Base-by-base conservation (phyloP, 306 rosid genomes). In the Hippophae gyantsensis region DNA sequence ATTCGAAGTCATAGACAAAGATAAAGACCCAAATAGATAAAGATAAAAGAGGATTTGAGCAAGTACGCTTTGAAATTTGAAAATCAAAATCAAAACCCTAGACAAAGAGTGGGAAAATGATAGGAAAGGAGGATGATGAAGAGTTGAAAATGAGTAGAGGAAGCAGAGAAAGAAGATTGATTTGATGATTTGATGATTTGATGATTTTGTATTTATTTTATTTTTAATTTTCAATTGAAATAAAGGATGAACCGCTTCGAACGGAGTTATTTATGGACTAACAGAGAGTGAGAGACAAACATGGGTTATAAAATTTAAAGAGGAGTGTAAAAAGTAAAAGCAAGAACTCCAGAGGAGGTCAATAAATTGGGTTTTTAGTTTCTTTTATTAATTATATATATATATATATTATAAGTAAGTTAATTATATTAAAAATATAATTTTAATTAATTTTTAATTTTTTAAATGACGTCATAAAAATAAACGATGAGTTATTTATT, bases 41-140 rank as follows among this genome's bases (percentile, higher is more conserved):
- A 48, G 25, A 10, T 6, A 46, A 5, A 69, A 18, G 26, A 40
- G 49, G 49, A 43, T 32, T 32, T 32, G 4, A 32, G 38, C 38
- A 32, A 32, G 38, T 32, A 32, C 38, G 38, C 4, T 32, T 32
- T 32, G 50, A 43, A 27, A 47, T 68, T 56, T 8, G 18, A 42
- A 54, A 79, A 71, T 76, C 64, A 74, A 71, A 82, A 56, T 70
- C 67, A 70, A 69, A 81, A 90, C 92, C 96, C 98, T 90, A 87
- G 77, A 68, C 46, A 70, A 50, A 54, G 56, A 58, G 23, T 47
- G 14, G 57, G 26, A 50, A 40, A 60, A 6, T 12, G 53, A 59
- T 63, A 48, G 32, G 55, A 58, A 44, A 52, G 43, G 72, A 54
- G 51, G 63, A 23, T 26, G 53, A 59, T 49, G 50, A 72, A 60